Percentiles rank a stretch among this genome's conserved stretches.
These are phyloP conservation scores for Kwoniella shandongensis DNA, from an alignment of 768 basidiomycete species.

Conservation along the genomic window DNA sequence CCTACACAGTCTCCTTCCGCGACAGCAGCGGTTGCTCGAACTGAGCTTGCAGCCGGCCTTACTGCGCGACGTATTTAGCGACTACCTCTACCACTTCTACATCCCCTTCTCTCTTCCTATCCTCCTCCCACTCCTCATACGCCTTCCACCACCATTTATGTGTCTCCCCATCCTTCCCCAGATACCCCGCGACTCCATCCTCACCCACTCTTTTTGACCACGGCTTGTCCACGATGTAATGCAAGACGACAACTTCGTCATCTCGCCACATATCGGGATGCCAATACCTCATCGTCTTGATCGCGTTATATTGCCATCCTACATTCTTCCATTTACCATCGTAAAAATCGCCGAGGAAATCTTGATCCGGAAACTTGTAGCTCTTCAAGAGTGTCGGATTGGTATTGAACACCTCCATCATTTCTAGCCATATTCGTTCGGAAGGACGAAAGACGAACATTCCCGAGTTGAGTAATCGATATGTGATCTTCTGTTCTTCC, in stretches of 20 bases:
- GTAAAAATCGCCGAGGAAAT: slow-evolving; percentile 77
- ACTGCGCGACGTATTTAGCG: no score
- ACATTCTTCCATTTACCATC: slow-evolving; percentile 54
- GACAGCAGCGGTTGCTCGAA: no score
- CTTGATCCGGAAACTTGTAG: slow-evolving; percentile 83
- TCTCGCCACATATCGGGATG: slow-evolving; percentile 79
- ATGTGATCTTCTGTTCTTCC: slow-evolving; percentile 56
- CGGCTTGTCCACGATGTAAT: slow-evolving; percentile 39
- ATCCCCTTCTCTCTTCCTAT: slow-evolving; percentile 2
- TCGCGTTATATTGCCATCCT: slow-evolving; percentile 62
- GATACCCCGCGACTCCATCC: slow-evolving; percentile 12
- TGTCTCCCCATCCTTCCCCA: slow-evolving; percentile 25
- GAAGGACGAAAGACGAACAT: slow-evolving; percentile 79
- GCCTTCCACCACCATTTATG: slow-evolving; percentile 29
- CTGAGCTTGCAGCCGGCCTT: no score
- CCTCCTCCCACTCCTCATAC: slow-evolving; percentile 14
- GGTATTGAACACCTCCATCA: slow-evolving; percentile 60
- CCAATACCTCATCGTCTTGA: slow-evolving; percentile 69
- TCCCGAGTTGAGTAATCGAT: slow-evolving; percentile 80
- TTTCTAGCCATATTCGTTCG: slow-evolving; percentile 60
- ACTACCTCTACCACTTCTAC: no score
- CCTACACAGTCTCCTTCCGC: no score
- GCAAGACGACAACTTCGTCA: slow-evolving; percentile 68
- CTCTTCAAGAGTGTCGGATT: slow-evolving; percentile 46
- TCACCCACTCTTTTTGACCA: slow-evolving; percentile 20